A percentile compares a stretch with the other conserved stretches of the same genome.
Evolutionary conservation across 306 rosid species (phyloP).

Genomic region (cucumber (Cucumis sativus)): Cucumber_9930_V3 NC_026659.2:29781501-29782000

Average conservation of each 20-base stretch:
- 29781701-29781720: neutral
- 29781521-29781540: neutral
- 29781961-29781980: constrained; percentile 27
- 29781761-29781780: neutral
- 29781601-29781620: neutral
- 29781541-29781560: neutral
- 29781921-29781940: constrained; percentile 15
- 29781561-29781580: neutral
- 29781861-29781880: constrained; percentile 11
- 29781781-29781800: neutral
- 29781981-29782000: constrained; percentile 14
- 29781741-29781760: neutral
- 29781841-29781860: neutral
- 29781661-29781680: neutral
- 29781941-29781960: constrained; percentile 16
- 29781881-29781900: constrained; percentile 31
- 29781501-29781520: neutral
- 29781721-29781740: neutral
- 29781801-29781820: constrained; percentile 8
- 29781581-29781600: neutral
- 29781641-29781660: neutral
- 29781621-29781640: neutral
- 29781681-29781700: neutral
- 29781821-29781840: neutral
- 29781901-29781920: constrained; percentile 13